Evolutionary conservation across 2,329 filamentous ascomycete genomes (phyloP).

Genomic region (Pseudogymnoascus sp.): DNA sequence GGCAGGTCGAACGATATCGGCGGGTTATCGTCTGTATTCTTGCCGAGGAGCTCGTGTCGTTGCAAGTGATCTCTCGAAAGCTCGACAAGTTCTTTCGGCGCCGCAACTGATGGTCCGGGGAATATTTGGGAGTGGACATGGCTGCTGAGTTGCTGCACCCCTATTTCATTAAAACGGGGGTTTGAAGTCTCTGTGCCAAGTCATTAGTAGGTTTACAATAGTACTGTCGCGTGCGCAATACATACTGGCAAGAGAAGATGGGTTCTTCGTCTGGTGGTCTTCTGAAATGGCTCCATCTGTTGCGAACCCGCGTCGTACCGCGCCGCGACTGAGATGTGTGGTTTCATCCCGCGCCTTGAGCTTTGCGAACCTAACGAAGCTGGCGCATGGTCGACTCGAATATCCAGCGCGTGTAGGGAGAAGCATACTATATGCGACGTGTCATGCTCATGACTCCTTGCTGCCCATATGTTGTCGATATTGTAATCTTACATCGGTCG

Average conservation of each 20-base stretch:
- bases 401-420: conserved; percentile 25
- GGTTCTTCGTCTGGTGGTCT: not conserved
- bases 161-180: conserved; percentile 82
- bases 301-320: conserved; percentile 39
- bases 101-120: conserved; percentile 45
- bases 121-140: conserved; percentile 83
- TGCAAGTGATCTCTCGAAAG: conserved; percentile 75
- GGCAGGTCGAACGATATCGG: conserved; percentile 87
- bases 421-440: conserved; percentile 23
- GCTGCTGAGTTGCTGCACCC: conserved; percentile 84
- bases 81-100: conserved; percentile 66
- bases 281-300: conserved; percentile 16
- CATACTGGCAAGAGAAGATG: conserved; percentile 17
- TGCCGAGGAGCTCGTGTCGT: conserved; percentile 81
- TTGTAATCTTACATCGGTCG: conserved; percentile 5
- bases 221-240: not conserved
- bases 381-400: conserved; percentile 29
- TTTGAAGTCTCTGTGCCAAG: conserved; percentile 32
- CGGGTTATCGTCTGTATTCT: conserved; percentile 69
- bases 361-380: conserved; percentile 46
- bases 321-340: conserved; percentile 21
- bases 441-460: conserved; percentile 7
- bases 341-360: conserved; percentile 35
- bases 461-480: conserved; percentile 4
- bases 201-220: conserved; percentile 11